Percentiles rank a stretch among this genome's conserved stretches.
phyloP scores from a whole-genome alignment of 2,329 filamentous ascomycete genomes.

The Clonostachys chloroleuca region DNA sequence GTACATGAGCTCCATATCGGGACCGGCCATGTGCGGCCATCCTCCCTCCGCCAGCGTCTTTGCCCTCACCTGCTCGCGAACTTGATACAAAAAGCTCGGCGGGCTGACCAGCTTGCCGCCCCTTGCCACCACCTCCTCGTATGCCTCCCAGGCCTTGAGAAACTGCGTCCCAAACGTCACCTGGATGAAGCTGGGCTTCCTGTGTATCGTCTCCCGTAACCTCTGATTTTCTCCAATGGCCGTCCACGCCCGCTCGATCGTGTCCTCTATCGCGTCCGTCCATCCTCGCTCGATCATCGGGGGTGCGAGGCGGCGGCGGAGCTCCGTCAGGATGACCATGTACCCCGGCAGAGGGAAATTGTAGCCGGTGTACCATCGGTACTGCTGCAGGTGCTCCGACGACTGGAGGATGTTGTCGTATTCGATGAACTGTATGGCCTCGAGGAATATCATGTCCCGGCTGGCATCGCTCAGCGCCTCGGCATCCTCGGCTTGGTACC shows the following conservation, averaged over 20 bases:
- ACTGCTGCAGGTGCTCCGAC: constrained; percentile 43
- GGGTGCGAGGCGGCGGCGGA: constrained; percentile 22
- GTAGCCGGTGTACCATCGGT: constrained; percentile 54
- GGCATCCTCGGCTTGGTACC: constrained; percentile 33
- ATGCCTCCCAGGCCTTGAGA: constrained; percentile 59
- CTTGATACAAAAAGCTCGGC: too few relatives aligned
- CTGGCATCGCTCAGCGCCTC: constrained; percentile 36
- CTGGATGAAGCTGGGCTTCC: constrained; percentile 51
- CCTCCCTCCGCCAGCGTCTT: too few relatives aligned
- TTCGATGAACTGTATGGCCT: constrained; percentile 54
- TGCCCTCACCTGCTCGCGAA: too few relatives aligned
- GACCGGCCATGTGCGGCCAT: too few relatives aligned
- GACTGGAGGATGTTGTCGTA: constrained; percentile 53
- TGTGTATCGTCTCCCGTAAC: constrained; percentile 40
- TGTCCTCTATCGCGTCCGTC: constrained; percentile 42
- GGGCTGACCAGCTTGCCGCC: too few relatives aligned
- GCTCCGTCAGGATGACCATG: constrained; percentile 53
- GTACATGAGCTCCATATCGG: too few relatives aligned
- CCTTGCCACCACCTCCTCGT: constrained; percentile 19
- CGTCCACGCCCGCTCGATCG: constrained; percentile 55
- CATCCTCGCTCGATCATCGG: too few relatives aligned
- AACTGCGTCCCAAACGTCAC: constrained; percentile 53
- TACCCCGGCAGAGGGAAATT: constrained; percentile 59
- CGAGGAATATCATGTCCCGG: constrained; percentile 46
- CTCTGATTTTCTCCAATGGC: constrained; percentile 52